Conservation (phyloP, 805 yeast genomes). For the Blastobotrys mokoenaii region DNA sequence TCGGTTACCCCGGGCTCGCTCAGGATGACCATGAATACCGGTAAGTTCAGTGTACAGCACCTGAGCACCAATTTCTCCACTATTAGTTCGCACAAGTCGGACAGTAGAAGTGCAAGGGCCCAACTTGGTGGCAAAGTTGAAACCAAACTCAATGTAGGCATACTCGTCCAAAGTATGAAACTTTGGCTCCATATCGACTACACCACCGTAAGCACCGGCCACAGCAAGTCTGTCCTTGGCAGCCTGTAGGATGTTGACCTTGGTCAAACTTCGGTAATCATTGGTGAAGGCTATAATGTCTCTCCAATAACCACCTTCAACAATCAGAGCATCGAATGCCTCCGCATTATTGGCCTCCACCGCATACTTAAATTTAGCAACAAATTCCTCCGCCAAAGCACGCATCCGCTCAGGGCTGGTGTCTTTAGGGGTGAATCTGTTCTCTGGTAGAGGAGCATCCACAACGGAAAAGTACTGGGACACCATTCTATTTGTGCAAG, state of each 20-base stretch:
- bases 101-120: conserved; percentile 12
- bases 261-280: conserved; percentile 16
- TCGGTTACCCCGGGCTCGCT: conserved; percentile 9
- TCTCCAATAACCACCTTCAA: conserved; percentile 17
- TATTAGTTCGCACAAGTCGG: conserved; percentile 7
- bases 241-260: conserved; percentile 15
- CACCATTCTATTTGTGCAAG: neutral
- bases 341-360: conserved; percentile 8
- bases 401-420: conserved; percentile 2
- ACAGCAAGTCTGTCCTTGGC: conserved; percentile 9
- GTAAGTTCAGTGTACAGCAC: conserved; percentile 13
- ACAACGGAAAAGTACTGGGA: conserved; percentile 5
- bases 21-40: conserved; percentile 10
- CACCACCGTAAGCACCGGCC: conserved; percentile 3
- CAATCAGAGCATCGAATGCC: conserved; percentile 13
- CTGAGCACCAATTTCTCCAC: conserved; percentile 9
- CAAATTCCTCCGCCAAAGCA: conserved; percentile 1
- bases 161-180: neutral
- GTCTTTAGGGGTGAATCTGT: conserved; percentile 3
- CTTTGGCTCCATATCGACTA: conserved; percentile 1
- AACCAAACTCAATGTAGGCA: conserved; percentile 6
- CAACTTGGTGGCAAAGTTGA: conserved; percentile 11
- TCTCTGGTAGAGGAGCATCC: conserved; percentile 4
- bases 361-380: conserved; percentile 12
- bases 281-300: conserved; percentile 18